phyloP scores from a whole-genome alignment of 495 filamentous ascomycete species.

The Achaetomiella virescens region DNA sequence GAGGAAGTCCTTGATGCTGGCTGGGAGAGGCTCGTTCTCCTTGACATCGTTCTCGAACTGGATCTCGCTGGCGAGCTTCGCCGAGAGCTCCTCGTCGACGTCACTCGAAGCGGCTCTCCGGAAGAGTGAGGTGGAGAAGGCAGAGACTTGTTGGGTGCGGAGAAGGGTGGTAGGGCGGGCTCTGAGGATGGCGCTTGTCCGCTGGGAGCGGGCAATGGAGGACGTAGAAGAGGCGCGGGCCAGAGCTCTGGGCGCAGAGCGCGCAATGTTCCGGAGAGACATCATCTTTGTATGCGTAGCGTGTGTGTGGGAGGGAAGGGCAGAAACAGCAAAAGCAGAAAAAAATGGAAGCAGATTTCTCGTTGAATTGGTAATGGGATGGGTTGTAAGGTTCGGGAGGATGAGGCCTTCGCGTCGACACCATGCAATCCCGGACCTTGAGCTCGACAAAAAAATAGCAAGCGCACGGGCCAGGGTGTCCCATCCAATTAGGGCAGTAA shows the following conservation, averaged over 20 bases:
- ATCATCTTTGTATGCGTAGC: constrained; percentile 51
- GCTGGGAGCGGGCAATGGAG: constrained; percentile 44
- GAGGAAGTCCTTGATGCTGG: constrained; percentile 64
- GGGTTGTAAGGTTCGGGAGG: constrained; percentile 1
- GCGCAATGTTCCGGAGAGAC: constrained; percentile 64
- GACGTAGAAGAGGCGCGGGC: constrained; percentile 54
- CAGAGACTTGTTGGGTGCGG: constrained; percentile 52
- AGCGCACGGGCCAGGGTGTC: neutral
- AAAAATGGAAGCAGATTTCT: constrained; percentile 1
- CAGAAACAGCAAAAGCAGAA: neutral
- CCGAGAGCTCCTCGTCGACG: constrained; percentile 65
- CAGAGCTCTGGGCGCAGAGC: constrained; percentile 63
- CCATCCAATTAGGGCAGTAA: neutral
- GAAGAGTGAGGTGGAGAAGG: constrained; percentile 66
- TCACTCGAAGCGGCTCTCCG: constrained; percentile 45
- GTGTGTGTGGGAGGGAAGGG: neutral
- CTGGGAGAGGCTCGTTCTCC: constrained; percentile 52
- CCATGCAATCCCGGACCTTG: neutral
- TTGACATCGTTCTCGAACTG: constrained; percentile 55
- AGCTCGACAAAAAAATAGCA: constrained; percentile 4
- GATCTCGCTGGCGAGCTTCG: constrained; percentile 74
- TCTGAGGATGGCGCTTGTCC: constrained; percentile 26
- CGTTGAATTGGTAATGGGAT: neutral
- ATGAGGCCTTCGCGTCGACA: neutral
- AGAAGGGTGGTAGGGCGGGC: constrained; percentile 27